Conservation (phyloP, 345 rosid genomes). For the rapeseed (Brassica napus) region DNA sequence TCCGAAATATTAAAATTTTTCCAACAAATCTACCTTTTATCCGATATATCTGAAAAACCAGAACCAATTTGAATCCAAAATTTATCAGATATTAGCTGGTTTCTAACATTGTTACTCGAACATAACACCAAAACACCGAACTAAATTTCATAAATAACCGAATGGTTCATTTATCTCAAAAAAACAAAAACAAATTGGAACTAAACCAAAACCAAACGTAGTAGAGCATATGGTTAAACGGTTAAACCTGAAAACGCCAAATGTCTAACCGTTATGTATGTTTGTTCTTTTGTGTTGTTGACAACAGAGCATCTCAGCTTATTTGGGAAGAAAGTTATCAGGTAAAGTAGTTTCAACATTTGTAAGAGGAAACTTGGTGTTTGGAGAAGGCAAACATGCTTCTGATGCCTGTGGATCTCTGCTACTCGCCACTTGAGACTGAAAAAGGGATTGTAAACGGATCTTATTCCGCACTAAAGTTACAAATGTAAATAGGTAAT, state of each 20-base stretch:
- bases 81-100: too few relatives aligned
- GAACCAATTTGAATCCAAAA: too few relatives aligned
- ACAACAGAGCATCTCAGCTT: conserved; percentile 78
- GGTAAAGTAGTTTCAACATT: conserved; percentile 85
- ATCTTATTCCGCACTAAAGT: background rate
- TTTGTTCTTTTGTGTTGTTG: conserved; percentile 17
- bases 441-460: background rate
- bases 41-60: too few relatives aligned
- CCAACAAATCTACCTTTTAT: too few relatives aligned
- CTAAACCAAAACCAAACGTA: too few relatives aligned
- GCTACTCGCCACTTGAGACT: conserved; percentile 53
- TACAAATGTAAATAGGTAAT: conserved; percentile 3
- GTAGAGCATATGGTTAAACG: background rate
- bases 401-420: conserved; percentile 71
- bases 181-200: background rate
- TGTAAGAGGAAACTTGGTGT: conserved; percentile 92
- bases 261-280: background rate
- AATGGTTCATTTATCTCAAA: too few relatives aligned
- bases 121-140: too few relatives aligned
- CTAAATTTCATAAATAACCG: too few relatives aligned
- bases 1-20: too few relatives aligned
- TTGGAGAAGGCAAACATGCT: conserved; percentile 75
- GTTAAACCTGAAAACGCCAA: background rate
- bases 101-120: too few relatives aligned
- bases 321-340: conserved; percentile 66